Percentiles rank a stretch among this genome's conserved stretches.
These are phyloP conservation scores for Boletus huronensis DNA, from an alignment of 768 basidiomycete genomes.

Conservation along the genomic window DNA sequence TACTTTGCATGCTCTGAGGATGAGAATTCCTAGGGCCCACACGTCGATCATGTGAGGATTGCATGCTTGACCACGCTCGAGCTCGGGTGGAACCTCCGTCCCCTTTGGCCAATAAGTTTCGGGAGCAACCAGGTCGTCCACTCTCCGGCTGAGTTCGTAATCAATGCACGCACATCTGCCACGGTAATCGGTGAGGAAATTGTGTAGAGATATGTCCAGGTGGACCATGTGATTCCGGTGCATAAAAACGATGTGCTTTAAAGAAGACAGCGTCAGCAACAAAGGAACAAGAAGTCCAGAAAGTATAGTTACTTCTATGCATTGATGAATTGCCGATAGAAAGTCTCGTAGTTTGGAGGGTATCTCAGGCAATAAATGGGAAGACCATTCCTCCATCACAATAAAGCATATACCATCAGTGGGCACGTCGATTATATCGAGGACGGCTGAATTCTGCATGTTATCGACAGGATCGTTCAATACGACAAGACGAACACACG, in stretches of 20 bases:
- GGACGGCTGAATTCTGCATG: conserved; percentile 46
- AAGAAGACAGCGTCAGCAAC: conserved; percentile 2
- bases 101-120: conserved; percentile 44
- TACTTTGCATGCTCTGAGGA: conserved; percentile 66
- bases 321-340: conserved; percentile 57
- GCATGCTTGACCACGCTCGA: conserved; percentile 44
- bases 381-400: conserved; percentile 80
- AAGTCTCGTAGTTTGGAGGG: conserved; percentile 54
- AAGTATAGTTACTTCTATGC: conserved; percentile 53
- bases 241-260: conserved; percentile 67
- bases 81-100: conserved; percentile 71
- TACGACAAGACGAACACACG: conserved; percentile 45
- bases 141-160: conserved; percentile 62
- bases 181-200: conserved; percentile 62
- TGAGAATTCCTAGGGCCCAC: conserved; percentile 66
- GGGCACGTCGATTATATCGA: conserved; percentile 56
- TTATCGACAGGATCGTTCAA: neutral
- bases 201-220: conserved; percentile 68
- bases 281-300: neutral
- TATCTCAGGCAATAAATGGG: conserved; percentile 50
- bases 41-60: conserved; percentile 74
- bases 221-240: conserved; percentile 64
- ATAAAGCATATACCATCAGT: conserved; percentile 59
- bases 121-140: conserved; percentile 38
- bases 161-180: conserved; percentile 73